A percentile compares a stretch with the other conserved stretches of the same genome.
Conservation (phyloP, 2,329 filamentous ascomycete species). For the Chrysoporthe austroafricana region DNA sequence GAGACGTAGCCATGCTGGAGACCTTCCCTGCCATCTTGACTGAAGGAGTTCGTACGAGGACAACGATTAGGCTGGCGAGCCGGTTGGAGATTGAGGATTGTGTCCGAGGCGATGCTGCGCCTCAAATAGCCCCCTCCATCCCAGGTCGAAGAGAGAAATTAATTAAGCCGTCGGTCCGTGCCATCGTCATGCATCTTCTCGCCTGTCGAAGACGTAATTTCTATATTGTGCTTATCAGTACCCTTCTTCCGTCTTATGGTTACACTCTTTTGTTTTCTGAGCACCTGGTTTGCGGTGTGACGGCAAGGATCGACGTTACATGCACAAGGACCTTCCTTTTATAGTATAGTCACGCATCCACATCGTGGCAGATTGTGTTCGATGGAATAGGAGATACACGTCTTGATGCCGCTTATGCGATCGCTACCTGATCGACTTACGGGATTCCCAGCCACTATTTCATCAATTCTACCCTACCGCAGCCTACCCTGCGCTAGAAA, state of each 20-base stretch:
- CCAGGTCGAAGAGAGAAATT: background rate
- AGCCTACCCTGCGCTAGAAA: background rate
- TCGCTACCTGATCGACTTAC: background rate
- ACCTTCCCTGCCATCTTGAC: background rate
- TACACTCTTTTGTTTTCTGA: background rate
- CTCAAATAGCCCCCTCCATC: background rate
- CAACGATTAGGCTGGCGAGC: background rate
- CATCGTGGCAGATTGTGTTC: background rate
- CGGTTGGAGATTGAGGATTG: background rate
- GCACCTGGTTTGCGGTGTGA: background rate
- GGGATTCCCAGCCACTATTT: background rate
- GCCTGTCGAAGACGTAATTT: background rate
- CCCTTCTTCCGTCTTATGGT: background rate
- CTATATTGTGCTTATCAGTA: background rate
- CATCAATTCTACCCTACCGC: background rate
- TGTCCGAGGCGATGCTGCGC: background rate
- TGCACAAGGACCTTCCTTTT: constrained; percentile 4
- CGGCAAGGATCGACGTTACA: background rate
- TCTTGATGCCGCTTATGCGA: background rate
- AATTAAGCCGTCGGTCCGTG: background rate
- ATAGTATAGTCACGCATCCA: background rate
- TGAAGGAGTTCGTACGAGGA: background rate
- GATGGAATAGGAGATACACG: background rate
- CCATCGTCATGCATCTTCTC: constrained; percentile 6
- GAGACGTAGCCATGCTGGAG: background rate